Percentiles rank a stretch among this genome's conserved stretches.
Conservation (phyloP, 345 rosid genomes). For the Cardamine resedifolia region DNA sequence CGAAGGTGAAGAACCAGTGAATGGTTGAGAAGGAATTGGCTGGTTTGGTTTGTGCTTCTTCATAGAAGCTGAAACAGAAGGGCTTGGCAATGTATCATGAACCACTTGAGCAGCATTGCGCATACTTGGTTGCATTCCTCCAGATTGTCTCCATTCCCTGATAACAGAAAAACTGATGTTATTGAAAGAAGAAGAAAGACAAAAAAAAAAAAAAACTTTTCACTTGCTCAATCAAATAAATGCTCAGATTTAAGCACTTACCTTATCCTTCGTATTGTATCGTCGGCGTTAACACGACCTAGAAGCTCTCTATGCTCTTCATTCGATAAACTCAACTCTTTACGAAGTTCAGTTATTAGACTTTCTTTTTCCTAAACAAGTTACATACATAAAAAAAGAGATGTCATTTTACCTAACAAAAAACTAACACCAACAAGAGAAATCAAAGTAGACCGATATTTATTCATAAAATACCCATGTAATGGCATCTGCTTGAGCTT, state of each 20-base stretch:
- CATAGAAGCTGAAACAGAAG: constrained; percentile 70
- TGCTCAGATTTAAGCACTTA: constrained; percentile 25
- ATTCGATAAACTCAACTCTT: constrained; percentile 72
- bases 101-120: constrained; percentile 50
- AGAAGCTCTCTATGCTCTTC: constrained; percentile 94
- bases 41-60: constrained; percentile 69
- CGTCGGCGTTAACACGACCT: constrained; percentile 69
- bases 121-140: constrained; percentile 61
- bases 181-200: constrained; percentile 7
- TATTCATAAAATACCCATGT: constrained; percentile 78
- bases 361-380: constrained; percentile 83
- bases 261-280: constrained; percentile 72
- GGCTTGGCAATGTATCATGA: constrained; percentile 72
- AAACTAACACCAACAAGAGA: constrained; percentile 30
- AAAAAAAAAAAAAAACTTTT: constrained; percentile 1
- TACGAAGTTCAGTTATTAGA: constrained; percentile 80
- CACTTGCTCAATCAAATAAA: background rate
- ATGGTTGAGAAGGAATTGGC: constrained; percentile 61
- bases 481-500: constrained; percentile 95
- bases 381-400: constrained; percentile 36
- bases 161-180: constrained; percentile 12
- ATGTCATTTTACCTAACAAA: constrained; percentile 39
- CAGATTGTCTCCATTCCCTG: constrained; percentile 92
- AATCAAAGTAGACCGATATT: constrained; percentile 11
- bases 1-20: constrained; percentile 56